Percentiles rank a stretch among this genome's conserved stretches.
Evolutionary conservation across 192 early-diverging fungal species (phyloP).

Genomic region (Gamsiella multidivaricata): DNA sequence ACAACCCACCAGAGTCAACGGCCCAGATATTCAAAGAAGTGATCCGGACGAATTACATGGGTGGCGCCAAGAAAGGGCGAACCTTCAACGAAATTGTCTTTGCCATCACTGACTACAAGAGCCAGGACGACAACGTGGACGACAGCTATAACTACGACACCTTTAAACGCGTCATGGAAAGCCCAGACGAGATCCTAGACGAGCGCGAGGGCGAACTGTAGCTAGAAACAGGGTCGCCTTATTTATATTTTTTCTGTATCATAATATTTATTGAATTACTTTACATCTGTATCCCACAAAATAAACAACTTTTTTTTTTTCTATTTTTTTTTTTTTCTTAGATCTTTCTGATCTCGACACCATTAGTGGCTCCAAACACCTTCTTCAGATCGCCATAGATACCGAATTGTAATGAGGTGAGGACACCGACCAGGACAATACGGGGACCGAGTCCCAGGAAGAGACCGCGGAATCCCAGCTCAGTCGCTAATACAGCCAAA

Average conservation of each 20-base stretch:
- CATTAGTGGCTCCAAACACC: slow-evolving; percentile 59
- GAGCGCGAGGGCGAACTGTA: not conserved
- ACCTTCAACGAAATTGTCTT: slow-evolving; percentile 44
- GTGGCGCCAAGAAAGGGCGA: slow-evolving; percentile 43
- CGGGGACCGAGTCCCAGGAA: slow-evolving; percentile 68
- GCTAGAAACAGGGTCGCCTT: no score
- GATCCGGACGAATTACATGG: slow-evolving; percentile 52
- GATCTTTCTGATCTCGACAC: slow-evolving; percentile 40
- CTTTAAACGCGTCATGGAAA: slow-evolving; percentile 49
- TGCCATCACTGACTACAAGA: slow-evolving; percentile 46
- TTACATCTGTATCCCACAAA: no score
- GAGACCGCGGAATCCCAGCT: slow-evolving; percentile 60
- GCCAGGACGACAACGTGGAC: slow-evolving; percentile 3
- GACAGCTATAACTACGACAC: slow-evolving; percentile 35
- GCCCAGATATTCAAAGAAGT: slow-evolving; percentile 57
- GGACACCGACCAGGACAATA: slow-evolving; percentile 66
- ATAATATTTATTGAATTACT: no score
- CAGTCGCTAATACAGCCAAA: slow-evolving; percentile 50
- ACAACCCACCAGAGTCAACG: slow-evolving; percentile 52
- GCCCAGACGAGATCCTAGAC: slow-evolving; percentile 12
- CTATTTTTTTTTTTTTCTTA: no score
- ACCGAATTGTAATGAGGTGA: slow-evolving; percentile 67
- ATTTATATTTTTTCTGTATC: no score
- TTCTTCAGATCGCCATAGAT: slow-evolving; percentile 68
- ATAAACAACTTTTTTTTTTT: no score